phyloP scores from a whole-genome alignment of 257 asterid species.

The Mitragyna speciosa region DNA sequence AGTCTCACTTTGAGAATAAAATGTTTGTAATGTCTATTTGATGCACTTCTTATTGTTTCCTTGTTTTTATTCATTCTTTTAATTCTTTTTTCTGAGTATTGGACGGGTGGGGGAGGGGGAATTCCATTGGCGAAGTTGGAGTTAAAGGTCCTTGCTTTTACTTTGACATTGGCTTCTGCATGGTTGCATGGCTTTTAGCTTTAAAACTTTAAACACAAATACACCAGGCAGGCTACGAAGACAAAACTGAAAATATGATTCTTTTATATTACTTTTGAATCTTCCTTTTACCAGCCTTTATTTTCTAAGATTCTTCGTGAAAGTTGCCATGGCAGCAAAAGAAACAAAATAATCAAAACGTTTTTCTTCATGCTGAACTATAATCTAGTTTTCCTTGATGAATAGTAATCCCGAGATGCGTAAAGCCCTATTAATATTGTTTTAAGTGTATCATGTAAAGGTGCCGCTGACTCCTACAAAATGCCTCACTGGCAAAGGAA shows the following conservation, averaged over 20 bases:
- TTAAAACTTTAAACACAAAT: slow-evolving; percentile 12
- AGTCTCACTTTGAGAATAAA: not conserved
- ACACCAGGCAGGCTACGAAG: slow-evolving; percentile 4
- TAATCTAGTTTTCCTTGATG: not conserved
- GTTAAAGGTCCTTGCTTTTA: slow-evolving; percentile 11
- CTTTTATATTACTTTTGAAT: slow-evolving; percentile 21
- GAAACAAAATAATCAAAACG: not conserved
- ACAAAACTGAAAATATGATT: slow-evolving; percentile 21
- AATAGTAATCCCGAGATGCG: not conserved
- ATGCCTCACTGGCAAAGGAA: slow-evolving; percentile 44
- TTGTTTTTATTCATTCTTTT: not conserved
- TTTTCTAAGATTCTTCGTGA: slow-evolving; percentile 21
- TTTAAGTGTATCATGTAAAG: slow-evolving; percentile 22
- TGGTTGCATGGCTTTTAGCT: slow-evolving; percentile 40
- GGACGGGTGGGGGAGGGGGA: not conserved
- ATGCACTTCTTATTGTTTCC: not conserved
- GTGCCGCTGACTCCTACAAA: slow-evolving; percentile 11
- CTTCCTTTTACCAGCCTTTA: slow-evolving; percentile 13
- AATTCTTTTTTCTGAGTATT: not conserved
- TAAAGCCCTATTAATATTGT: slow-evolving; percentile 6
- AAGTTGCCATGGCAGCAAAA: slow-evolving; percentile 11
- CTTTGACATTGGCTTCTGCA: slow-evolving; percentile 30
- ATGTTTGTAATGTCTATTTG: not conserved
- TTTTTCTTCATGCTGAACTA: not conserved
- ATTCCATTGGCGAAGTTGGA: not conserved